A percentile compares a stretch with the other conserved stretches of the same genome.
These are phyloP conservation scores for Perkinsus chesapeaki DNA, from an alignment of 169 alveolate species.

Conservation along the genomic window DNA sequence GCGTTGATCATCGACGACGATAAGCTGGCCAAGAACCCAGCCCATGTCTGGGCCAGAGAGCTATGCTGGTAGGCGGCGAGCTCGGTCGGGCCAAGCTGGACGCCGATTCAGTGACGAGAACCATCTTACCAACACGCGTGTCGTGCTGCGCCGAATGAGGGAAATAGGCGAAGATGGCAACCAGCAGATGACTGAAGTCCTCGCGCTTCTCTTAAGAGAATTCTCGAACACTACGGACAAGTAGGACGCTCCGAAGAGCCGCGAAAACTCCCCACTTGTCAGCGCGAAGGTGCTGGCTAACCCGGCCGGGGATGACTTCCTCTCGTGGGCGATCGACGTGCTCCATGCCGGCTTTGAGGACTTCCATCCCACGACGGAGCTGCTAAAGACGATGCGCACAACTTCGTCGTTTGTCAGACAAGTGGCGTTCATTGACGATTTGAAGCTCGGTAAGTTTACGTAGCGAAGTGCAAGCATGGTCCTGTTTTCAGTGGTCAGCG, in stretches of 20 bases:
- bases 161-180: background rate
- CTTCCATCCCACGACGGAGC: background rate
- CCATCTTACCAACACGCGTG: background rate
- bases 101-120: background rate
- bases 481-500: background rate
- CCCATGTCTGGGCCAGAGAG: background rate
- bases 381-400: background rate
- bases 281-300: background rate
- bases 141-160: background rate
- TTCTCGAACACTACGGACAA: background rate
- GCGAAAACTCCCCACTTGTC: background rate
- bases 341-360: background rate
- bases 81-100: background rate
- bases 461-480: background rate
- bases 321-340: background rate
- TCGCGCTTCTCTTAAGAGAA: background rate
- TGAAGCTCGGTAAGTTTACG: background rate
- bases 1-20: background rate
- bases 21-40: background rate
- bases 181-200: background rate
- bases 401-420: background rate
- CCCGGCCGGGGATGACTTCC: background rate
- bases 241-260: background rate
- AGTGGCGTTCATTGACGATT: background rate
- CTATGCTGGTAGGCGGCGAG: background rate